Evolutionary conservation across 805 yeast species (phyloP).

Genomic region (Yarrowia osloensis): DNA sequence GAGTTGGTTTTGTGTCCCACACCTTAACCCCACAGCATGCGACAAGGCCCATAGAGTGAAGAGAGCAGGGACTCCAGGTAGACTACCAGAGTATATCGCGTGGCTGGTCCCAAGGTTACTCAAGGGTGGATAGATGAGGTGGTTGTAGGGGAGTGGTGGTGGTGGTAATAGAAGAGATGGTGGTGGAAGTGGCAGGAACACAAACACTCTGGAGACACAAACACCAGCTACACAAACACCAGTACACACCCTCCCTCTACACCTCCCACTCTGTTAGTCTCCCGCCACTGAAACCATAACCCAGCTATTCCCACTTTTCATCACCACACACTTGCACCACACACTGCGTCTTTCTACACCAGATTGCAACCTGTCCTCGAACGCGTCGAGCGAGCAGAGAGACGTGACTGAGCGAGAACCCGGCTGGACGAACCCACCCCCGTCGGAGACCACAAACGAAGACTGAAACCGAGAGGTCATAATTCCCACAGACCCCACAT

Average conservation of each 20-base stretch:
- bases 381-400: slow-evolving; percentile 26
- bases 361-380: not conserved
- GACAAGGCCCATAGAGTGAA: no score
- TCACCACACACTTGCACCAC: slow-evolving; percentile 27
- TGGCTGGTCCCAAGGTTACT: slow-evolving; percentile 17
- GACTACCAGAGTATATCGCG: no score
- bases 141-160: no score
- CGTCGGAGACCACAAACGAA: no score
- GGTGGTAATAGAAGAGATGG: not conserved
- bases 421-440: no score
- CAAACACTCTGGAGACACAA: no score
- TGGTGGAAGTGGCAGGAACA: not conserved
- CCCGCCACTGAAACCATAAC: slow-evolving; percentile 30
- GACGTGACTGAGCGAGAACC: not conserved
- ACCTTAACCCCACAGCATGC: not conserved
- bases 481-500: not conserved
- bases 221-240: no score
- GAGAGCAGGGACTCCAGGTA: no score
- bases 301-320: slow-evolving; percentile 27
- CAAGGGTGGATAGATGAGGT: not conserved
- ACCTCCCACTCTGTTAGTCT: not conserved
- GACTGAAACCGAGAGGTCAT: no score
- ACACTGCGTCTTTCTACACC: not conserved
- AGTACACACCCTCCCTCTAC: not conserved
- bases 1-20: not conserved